Conservation (phyloP, 208 protist genomes). For the Leishmania lainsoni region DNA sequence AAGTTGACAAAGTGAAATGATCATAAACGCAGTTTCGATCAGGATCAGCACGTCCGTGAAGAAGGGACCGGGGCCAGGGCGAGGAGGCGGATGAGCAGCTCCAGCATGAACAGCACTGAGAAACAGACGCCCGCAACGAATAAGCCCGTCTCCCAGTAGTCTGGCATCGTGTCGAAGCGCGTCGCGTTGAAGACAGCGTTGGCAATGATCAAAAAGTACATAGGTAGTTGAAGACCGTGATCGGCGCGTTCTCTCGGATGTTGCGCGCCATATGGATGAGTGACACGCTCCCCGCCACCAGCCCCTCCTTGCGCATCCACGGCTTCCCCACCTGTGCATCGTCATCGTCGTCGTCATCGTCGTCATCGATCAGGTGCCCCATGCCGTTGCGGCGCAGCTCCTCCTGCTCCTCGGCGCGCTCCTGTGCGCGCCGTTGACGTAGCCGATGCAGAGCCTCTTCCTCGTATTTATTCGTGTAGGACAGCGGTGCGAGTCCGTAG, state of each 20-base stretch:
- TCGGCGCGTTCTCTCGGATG: slow-evolving; percentile 82
- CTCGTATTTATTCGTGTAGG: slow-evolving; percentile 86
- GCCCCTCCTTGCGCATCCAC: slow-evolving; percentile 52
- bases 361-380: slow-evolving; percentile 46
- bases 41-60: slow-evolving; percentile 78
- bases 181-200: slow-evolving; percentile 91
- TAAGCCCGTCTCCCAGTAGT: slow-evolving; percentile 76
- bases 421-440: slow-evolving; percentile 45
- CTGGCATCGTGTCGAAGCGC: slow-evolving; percentile 79
- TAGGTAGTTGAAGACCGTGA: slow-evolving; percentile 79
- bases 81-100: slow-evolving; percentile 82
- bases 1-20: slow-evolving; percentile 90
- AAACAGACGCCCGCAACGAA: slow-evolving; percentile 79
- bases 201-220: slow-evolving; percentile 79
- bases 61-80: slow-evolving; percentile 80
- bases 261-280: slow-evolving; percentile 85
- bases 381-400: slow-evolving; percentile 44
- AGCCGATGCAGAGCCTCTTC: slow-evolving; percentile 70
- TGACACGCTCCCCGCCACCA: slow-evolving; percentile 56
- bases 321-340: slow-evolving; percentile 27
- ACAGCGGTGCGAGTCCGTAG: slow-evolving; percentile 73
- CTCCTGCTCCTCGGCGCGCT: slow-evolving; percentile 46
- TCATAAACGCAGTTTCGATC: slow-evolving; percentile 67
- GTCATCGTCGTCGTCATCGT: slow-evolving; percentile 31
- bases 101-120: slow-evolving; percentile 82